Base-by-base conservation (phyloP, 768 basidiomycete genomes). In the Chalciporus pseudorubinellus region DNA sequence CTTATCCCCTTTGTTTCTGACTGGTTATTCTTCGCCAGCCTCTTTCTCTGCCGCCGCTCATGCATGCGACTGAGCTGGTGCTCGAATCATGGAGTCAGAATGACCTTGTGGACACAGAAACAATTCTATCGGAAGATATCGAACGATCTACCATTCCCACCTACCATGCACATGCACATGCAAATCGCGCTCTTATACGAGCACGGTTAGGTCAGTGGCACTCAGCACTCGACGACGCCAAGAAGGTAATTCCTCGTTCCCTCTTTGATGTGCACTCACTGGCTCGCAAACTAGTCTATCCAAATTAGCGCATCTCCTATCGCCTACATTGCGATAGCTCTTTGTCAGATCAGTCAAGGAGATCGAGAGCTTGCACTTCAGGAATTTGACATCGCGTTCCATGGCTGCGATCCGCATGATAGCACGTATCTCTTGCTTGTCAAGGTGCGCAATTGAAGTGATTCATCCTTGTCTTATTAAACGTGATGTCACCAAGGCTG, bases 41-140 rank as follows among this genome's bases (percentile, higher is more conserved):
- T 16, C 33, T 16, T 11, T 44, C 24, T 1, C 2, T 43, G 36
- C 20, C 55, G 5, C 56, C 53, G 0, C 14, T 55, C 6, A 22
- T 57, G 39, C 1, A 11, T 11, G 16, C 55, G 14, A 19, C 14
- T 16, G 9, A 34, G 16, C 16, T 2, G 13, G 20, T 18, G 34
- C 34, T 48, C 2, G 12, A 38, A 31, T 43, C 19, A 2, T 55
- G 52, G 55, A 50, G 5, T 26, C 16, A 46, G 10, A 44, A 39
- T 0, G 21, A 54, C 31, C 1, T 55, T 8, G 10, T 9, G 9
- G 41, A 33, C 1, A 31, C n/a, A 0, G 56, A 57, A 43, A 24
- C 44, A 29, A 36, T 47, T 7, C 5, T 56, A 44, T 55, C 33
- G 19, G 22, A 46, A 38, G 52, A 54, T 4, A 41, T 54, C 16